Conservation (phyloP, 1,284 basidiomycete genomes). For the Puccinia triticina region DNA sequence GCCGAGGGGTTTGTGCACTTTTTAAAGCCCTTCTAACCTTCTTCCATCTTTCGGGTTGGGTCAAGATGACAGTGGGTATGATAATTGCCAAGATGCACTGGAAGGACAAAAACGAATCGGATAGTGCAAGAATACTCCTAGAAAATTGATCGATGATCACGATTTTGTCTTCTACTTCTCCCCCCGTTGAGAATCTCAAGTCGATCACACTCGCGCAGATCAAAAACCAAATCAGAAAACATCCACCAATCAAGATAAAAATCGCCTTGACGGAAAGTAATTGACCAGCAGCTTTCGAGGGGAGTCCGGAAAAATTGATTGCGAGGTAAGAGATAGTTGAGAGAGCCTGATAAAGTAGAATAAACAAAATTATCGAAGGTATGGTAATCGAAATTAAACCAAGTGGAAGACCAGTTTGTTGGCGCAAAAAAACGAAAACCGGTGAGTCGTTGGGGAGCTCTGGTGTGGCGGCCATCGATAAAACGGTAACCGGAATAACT, state of each 20-base stretch:
- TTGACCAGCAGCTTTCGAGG: conserved; percentile 30
- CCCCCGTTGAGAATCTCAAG: neutral
- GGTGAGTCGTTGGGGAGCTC: conserved; percentile 12
- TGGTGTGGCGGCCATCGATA: conserved; percentile 24
- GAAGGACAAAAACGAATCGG: conserved; percentile 31
- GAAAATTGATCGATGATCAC: conserved; percentile 13
- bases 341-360: conserved; percentile 16
- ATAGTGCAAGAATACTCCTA: conserved; percentile 3
- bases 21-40: conserved; percentile 5
- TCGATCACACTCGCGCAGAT: neutral
- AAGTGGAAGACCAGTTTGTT: conserved; percentile 9
- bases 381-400: conserved; percentile 34
- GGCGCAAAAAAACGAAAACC: conserved; percentile 5
- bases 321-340: conserved; percentile 42
- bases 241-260: conserved; percentile 24
- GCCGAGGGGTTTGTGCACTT: conserved; percentile 35
- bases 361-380: conserved; percentile 12
- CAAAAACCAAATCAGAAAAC: conserved; percentile 39
- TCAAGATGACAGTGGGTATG: conserved; percentile 31
- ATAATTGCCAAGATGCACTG: conserved; percentile 31
- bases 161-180: neutral
- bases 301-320: conserved; percentile 10
- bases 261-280: conserved; percentile 14
- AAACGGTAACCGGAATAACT: conserved; percentile 25
- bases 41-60: conserved; percentile 27